Evolutionary conservation across 2,329 filamentous ascomycete genomes (phyloP).

Genomic region (Pseudogymnoascus sp.): DNA sequence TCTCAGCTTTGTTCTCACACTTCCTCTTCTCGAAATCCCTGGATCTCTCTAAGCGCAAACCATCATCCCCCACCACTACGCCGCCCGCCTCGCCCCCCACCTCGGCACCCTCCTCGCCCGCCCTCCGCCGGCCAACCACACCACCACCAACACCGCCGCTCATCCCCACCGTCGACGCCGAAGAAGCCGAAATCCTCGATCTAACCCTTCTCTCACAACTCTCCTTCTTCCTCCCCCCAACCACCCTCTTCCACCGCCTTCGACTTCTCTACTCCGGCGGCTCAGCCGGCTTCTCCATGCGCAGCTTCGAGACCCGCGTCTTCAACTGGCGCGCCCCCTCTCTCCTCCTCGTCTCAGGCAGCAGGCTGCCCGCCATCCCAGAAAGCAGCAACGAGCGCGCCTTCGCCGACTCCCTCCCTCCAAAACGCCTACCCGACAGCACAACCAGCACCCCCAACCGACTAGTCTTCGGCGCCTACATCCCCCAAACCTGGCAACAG

Average conservation of each 20-base stretch:
- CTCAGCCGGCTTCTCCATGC: conserved; percentile 67
- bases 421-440: conserved; percentile 36
- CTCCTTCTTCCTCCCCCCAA: conserved; percentile 62
- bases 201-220: conserved; percentile 59
- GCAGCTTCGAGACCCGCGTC: conserved; percentile 64
- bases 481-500: conserved; percentile 60
- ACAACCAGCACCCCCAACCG: conserved; percentile 36
- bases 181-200: conserved; percentile 55
- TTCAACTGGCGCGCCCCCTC: conserved; percentile 73
- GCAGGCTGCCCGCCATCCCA: conserved; percentile 44
- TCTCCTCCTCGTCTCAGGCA: conserved; percentile 61
- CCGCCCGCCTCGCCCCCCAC: conserved; percentile 32
- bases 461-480: conserved; percentile 60
- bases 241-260: conserved; percentile 56
- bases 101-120: neutral
- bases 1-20: conserved; percentile 63
- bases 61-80: conserved; percentile 16
- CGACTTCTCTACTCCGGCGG: conserved; percentile 63
- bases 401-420: conserved; percentile 55
- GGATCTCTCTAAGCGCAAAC: conserved; percentile 43
- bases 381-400: conserved; percentile 44
- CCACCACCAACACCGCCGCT: conserved; percentile 15
- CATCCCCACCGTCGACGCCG: conserved; percentile 38
- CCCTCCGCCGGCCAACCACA: conserved; percentile 30
- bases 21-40: conserved; percentile 69